Evolutionary conservation across 805 yeast species (phyloP), one percentile per base, ranked within the genome.

Genomic region (Ogataea pini): DNA sequence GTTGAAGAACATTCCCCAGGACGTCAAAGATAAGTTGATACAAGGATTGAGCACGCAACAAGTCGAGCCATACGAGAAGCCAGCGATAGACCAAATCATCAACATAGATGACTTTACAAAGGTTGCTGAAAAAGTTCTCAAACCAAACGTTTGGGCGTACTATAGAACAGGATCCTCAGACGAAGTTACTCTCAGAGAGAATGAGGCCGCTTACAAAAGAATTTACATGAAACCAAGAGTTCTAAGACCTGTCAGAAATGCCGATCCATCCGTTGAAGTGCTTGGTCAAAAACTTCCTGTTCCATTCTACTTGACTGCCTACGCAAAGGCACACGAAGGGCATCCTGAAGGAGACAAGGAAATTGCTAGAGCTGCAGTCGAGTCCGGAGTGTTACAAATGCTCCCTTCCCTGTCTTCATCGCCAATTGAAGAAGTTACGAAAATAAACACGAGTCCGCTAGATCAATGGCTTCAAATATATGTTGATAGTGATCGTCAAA

Each of bases 401-500:
- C 81, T 89, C 46, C 89, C 96, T 3, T 87, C 95, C 1, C 72
- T 87, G 56, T 89, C 96, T 1, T 83, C 91, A 6, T 86, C 90
- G 61, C 79, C 94, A 2, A 77, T 86, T 56, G 89, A 87, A 54
- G 96, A 88, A 63, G 84, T 87, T 50, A 77, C 81, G 5, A 87
- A 78, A 52, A 85, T 80, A 4, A 81, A 83, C n/a, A 68, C 64
- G 1, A 77, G 75, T 16, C 69, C 69, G 31, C 94, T 88, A 65
- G 72, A 80, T 7, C 88, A 85, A 61, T 88, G 96, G 96, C 78
- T 80, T 64, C 96, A 88, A 66, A 72, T 88, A 36, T 88, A 88
- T 58, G 91, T 88, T 31, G 84, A 85, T 58, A 65, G 80, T 3
- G 89, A 87, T 64, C 75, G 90, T 44, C 72, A 74, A 20, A 71